Evolutionary conservation across 345 rosid genomes (phyloP).

Genomic region (Populus davidiana): DNA sequence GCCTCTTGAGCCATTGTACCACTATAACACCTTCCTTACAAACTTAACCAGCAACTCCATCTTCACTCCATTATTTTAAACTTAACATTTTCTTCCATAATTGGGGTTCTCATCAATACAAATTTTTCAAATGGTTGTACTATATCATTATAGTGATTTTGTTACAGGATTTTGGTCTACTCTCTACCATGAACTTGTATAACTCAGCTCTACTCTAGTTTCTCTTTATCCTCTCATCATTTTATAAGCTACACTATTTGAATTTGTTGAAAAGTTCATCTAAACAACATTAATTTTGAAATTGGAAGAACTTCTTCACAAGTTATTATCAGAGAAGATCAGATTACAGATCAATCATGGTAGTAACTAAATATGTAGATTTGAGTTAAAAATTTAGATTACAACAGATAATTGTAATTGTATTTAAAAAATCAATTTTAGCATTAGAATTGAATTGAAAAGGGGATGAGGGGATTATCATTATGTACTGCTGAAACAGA

Average conservation of each 20-base stretch:
- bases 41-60: too few species aligned
- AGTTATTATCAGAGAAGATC: neutral
- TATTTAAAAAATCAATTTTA: too few species aligned
- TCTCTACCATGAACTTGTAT: neutral
- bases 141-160: neutral
- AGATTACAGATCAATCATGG: neutral
- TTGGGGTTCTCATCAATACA: too few species aligned
- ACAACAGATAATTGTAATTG: neutral
- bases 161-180: neutral
- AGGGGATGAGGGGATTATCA: too few species aligned
- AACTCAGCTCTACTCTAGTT: neutral
- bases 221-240: neutral
- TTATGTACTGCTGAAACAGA: too few species aligned
- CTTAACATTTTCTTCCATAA: too few species aligned
- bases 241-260: neutral
- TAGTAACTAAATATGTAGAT: too few species aligned
- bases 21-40: too few species aligned
- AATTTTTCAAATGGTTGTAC: too few species aligned
- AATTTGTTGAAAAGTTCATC: neutral
- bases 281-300: neutral
- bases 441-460: too few species aligned
- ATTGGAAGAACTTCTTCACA: neutral
- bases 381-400: neutral
- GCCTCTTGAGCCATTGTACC: too few species aligned
- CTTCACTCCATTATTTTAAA: too few species aligned